These are phyloP conservation scores for Rubia yunnanensis DNA, from an alignment of 257 asterid genomes.

Conservation along the genomic window DNA sequence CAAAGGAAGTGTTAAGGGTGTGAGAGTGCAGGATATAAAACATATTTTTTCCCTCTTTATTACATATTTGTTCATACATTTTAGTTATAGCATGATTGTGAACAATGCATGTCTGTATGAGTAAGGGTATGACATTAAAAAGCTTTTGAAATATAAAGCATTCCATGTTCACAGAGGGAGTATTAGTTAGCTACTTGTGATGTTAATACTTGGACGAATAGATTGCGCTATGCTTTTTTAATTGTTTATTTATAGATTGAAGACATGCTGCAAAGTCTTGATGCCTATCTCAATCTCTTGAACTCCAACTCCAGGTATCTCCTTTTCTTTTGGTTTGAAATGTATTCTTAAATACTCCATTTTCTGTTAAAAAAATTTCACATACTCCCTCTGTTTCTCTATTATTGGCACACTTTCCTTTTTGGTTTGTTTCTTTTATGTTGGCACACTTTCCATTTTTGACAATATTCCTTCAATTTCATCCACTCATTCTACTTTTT, in stretches of 20 bases:
- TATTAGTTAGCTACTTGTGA: background rate
- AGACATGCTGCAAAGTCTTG: constrained; percentile 71
- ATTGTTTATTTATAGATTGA: constrained; percentile 31
- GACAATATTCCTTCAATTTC: too few relatives aligned
- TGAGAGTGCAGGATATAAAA: background rate
- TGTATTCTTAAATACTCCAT: background rate
- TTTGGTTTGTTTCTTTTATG: too few relatives aligned
- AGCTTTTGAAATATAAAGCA: background rate
- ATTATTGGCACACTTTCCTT: too few relatives aligned
- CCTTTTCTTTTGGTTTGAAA: background rate
- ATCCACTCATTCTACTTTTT: too few relatives aligned
- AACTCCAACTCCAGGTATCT: constrained; percentile 67
- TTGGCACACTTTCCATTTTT: too few relatives aligned
- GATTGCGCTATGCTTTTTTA: background rate
- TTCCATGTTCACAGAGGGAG: background rate
- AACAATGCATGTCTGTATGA: background rate
- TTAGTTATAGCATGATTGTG: too few relatives aligned
- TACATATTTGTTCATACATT: too few relatives aligned
- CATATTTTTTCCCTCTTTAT: too few relatives aligned
- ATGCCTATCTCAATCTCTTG: constrained; percentile 44
- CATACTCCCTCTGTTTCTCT: too few relatives aligned
- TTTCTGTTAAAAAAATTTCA: background rate
- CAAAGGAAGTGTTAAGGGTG: background rate
- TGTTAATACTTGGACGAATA: background rate
- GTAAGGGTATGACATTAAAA: background rate